Evolutionary conservation across 345 rosid genomes (phyloP), one percentile per base, ranked within the genome.

Genomic region (Bruguiera sexangula): DNA sequence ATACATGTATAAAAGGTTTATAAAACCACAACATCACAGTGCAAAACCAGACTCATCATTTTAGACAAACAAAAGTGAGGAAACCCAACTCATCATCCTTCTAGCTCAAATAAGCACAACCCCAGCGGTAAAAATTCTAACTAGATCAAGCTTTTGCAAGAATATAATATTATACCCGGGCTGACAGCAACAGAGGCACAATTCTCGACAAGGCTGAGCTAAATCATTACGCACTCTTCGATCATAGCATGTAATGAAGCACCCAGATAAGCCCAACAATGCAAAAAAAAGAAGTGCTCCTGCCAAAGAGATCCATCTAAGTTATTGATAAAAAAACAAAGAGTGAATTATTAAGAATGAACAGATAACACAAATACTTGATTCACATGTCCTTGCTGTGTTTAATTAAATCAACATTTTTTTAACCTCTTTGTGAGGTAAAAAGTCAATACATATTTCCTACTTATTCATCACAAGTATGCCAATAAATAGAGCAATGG

Each of bases 241-340:
- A 75, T 96, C 99, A 67, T 96, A 96, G 83, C 97, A 92, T 65
- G 99, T 96, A 74, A 96, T 92, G 82, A 96, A 88, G 86, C 99
- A 96, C 66, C 99, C 98, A 58, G 98, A 92, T 65, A 96, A 82
- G 70, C 99, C 99, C 94, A 96, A 85, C 81, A 96, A 84, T 77
- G 99, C 98, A 70, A 96, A 92, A 79, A 96, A 92, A 30, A 92
- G 78, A 53, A 96, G 78, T 32, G 99, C 98, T 74, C 99, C 99
- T 96, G 95, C 26, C 66, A 60, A 54, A 63, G 63, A 43, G 51
- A 43, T 62, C 53, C 36, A 55, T 55, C 55, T 27, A 56, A 65
- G 39, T 43, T 24, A 15, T 54, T 39, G 11, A 16, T 16, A 1
- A 27, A 67, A 61, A 39, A 21, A 13, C 5, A 29, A 36, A 56